phyloP scores from a whole-genome alignment of 2,329 filamentous ascomycete species.

The Sporothrix dimorphospora region DNA sequence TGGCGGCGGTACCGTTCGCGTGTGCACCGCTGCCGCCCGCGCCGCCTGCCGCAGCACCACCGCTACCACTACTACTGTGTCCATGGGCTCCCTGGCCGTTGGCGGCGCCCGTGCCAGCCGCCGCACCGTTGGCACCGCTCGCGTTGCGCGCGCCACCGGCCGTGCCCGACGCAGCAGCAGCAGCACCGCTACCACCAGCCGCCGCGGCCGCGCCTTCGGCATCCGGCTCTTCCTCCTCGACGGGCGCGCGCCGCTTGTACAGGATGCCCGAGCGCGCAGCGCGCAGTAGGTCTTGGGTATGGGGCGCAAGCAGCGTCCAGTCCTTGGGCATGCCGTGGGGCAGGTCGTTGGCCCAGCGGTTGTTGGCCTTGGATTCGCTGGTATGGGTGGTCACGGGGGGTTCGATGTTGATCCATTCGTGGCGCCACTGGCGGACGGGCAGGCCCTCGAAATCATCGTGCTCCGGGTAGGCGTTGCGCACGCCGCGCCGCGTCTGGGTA shows the following conservation, averaged over 20 bases:
- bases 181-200: not conserved
- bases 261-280: conserved; percentile 76
- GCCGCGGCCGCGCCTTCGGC: conserved; percentile 41
- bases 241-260: conserved; percentile 70
- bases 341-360: conserved; percentile 74
- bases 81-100: not conserved
- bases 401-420: conserved; percentile 68
- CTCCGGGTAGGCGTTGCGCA: conserved; percentile 59
- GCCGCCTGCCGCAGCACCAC: not conserved
- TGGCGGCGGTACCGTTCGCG: not conserved
- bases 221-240: conserved; percentile 63
- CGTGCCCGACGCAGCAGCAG: not conserved
- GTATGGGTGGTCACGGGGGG: conserved; percentile 68
- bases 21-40: not conserved
- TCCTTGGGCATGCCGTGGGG: conserved; percentile 84
- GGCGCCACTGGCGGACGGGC: conserved; percentile 88
- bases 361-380: conserved; percentile 56
- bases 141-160: too few species aligned
- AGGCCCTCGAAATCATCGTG: conserved; percentile 71
- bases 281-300: conserved; percentile 80
- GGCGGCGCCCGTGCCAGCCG: not conserved
- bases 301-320: conserved; percentile 72
- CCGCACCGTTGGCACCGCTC: too few species aligned
- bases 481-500: conserved; percentile 58
- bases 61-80: not conserved